These are phyloP conservation scores for Terfezia claveryi DNA, from an alignment of 495 filamentous ascomycete genomes.

Conservation along the genomic window DNA sequence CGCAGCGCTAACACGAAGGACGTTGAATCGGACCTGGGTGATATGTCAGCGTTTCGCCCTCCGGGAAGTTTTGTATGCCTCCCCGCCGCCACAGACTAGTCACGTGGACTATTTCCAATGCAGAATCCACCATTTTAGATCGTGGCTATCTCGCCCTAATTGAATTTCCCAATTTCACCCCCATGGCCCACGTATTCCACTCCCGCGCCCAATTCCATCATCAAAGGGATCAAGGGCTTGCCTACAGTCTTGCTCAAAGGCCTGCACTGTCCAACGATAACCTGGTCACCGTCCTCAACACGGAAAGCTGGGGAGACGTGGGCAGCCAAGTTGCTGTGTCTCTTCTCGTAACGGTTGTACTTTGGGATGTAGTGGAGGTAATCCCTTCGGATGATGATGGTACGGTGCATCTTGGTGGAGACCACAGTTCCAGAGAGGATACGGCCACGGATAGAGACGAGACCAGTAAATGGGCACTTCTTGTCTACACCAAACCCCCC, in stretches of 20 bases:
- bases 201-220: background rate
- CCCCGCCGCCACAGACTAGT: too few species aligned
- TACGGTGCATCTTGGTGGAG: conserved; percentile 99
- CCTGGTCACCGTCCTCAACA: conserved; percentile 97
- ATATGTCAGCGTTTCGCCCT: too few species aligned
- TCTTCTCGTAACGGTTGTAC: conserved; percentile 98
- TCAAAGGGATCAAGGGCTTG: conserved; percentile 10
- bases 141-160: too few species aligned
- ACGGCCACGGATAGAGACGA: conserved; percentile 97
- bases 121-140: conserved; percentile 7
- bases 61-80: too few species aligned
- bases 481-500: conserved; percentile 47
- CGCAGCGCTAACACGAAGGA: conserved; percentile 84
- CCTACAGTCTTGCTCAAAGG: conserved; percentile 96
- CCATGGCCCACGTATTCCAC: background rate
- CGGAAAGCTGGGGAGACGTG: conserved; percentile 99
- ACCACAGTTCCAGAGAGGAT: conserved; percentile 97
- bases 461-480: conserved; percentile 98
- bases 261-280: conserved; percentile 97
- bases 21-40: conserved; percentile 87
- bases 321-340: conserved; percentile 97
- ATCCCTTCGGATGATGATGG: conserved; percentile 96
- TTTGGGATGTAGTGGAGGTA: conserved; percentile 99
- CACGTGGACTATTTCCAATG: too few species aligned
- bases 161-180: too few species aligned